Percentiles rank a stretch among this genome's conserved stretches.
phyloP scores from a whole-genome alignment of 2,329 filamentous ascomycete species.

The Colletotrichum chlorophyti region DNA sequence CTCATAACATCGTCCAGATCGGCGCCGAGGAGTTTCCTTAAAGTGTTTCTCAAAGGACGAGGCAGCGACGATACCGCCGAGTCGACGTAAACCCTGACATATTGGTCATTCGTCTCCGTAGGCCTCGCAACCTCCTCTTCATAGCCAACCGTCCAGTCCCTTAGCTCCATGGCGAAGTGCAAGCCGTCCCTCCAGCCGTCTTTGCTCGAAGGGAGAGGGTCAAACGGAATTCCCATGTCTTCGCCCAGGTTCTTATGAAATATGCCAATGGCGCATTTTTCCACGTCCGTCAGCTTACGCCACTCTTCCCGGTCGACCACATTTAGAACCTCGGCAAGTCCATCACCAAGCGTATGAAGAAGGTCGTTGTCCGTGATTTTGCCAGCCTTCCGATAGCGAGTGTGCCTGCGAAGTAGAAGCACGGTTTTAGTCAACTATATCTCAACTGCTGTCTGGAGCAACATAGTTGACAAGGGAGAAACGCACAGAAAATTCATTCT shows the following conservation, averaged over 20 bases:
- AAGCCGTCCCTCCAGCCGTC: constrained; percentile 55
- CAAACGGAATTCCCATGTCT: constrained; percentile 58
- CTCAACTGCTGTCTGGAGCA: background rate
- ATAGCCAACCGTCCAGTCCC: constrained; percentile 56
- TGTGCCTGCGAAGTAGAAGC: constrained; percentile 43
- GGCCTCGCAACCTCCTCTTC: constrained; percentile 45
- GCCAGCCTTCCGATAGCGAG: constrained; percentile 60
- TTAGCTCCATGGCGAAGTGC: constrained; percentile 58
- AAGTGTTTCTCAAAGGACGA: constrained; percentile 7
- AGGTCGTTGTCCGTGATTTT: constrained; percentile 69
- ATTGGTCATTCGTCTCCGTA: constrained; percentile 42
- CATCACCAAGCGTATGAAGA: constrained; percentile 68
- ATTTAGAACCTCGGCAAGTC: constrained; percentile 59
- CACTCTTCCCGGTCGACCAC: constrained; percentile 65
- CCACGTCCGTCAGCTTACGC: constrained; percentile 60
- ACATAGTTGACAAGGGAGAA: too few species aligned
- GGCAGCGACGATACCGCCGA: constrained; percentile 41
- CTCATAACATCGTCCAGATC: constrained; percentile 28
- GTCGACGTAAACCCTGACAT: constrained; percentile 31
- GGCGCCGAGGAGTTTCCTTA: constrained; percentile 23
- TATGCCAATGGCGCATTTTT: constrained; percentile 61
- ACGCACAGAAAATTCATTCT: constrained; percentile 66
- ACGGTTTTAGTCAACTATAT: background rate
- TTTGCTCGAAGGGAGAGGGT: constrained; percentile 45
- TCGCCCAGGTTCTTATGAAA: constrained; percentile 66